Conservation (phyloP, 2,329 filamentous ascomycete genomes). For the Botrytis deweyae region DNA sequence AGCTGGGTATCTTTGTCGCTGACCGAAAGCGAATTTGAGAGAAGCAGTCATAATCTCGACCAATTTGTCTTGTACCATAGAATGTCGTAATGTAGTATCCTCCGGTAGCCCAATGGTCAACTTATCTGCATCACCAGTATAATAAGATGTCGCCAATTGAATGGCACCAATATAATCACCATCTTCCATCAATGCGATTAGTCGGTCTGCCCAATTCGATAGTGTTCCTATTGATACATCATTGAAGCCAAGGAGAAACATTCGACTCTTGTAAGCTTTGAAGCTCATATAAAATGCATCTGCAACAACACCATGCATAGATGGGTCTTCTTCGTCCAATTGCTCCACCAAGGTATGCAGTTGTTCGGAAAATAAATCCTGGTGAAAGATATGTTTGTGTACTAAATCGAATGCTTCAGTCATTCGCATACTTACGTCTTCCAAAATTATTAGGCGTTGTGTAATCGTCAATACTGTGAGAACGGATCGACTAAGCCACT, state of each 20-base stretch:
- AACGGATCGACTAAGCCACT: constrained; percentile 94
- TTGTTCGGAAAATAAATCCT: constrained; percentile 85
- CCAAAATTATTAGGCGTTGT: constrained; percentile 86
- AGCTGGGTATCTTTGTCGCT: constrained; percentile 52
- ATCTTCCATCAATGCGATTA: constrained; percentile 91
- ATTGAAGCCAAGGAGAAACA: constrained; percentile 92
- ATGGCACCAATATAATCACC: constrained; percentile 96
- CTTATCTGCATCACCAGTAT: constrained; percentile 86
- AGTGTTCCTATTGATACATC: constrained; percentile 87
- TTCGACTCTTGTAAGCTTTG: constrained; percentile 86
- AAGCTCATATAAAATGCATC: constrained; percentile 99
- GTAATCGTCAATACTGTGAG: constrained; percentile 90
- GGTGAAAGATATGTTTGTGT: constrained; percentile 88
- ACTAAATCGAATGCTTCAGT: constrained; percentile 94
- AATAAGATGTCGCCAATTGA: constrained; percentile 86
- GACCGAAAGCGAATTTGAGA: constrained; percentile 80
- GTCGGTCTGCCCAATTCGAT: constrained; percentile 94
- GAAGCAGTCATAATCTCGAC: constrained; percentile 93
- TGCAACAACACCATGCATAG: constrained; percentile 92
- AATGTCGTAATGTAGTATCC: constrained; percentile 71
- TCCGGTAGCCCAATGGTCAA: constrained; percentile 91
- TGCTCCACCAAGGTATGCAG: constrained; percentile 83
- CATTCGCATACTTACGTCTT: constrained; percentile 84
- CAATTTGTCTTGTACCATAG: constrained; percentile 82
- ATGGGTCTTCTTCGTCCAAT: constrained; percentile 79